These are phyloP conservation scores for Trichothecium sympodiale DNA, from an alignment of 2,329 filamentous ascomycete species.

Conservation along the genomic window DNA sequence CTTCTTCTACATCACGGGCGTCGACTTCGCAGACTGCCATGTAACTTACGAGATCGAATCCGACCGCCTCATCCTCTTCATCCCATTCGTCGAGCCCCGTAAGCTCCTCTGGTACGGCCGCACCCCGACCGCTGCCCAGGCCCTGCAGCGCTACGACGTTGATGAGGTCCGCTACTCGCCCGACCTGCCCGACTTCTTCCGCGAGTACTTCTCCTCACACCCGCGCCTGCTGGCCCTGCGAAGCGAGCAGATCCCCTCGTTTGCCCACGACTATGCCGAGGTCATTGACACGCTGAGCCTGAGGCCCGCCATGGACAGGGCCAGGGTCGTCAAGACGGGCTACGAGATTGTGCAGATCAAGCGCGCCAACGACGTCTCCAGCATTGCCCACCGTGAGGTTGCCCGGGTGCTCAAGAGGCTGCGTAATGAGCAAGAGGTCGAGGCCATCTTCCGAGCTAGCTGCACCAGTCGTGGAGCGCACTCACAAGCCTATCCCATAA, in stretches of 20 bases:
- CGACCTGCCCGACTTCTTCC: conserved; percentile 38
- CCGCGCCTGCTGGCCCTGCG: conserved; percentile 36
- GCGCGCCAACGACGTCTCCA: conserved; percentile 70
- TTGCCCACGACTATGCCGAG: conserved; percentile 5
- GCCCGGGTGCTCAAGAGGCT: conserved; percentile 52
- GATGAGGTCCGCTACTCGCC: conserved; percentile 55
- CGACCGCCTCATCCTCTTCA: conserved; percentile 61
- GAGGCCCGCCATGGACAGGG: conserved; percentile 63
- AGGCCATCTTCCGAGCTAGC: conserved; percentile 62
- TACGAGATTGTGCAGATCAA: conserved; percentile 78
- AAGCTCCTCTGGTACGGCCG: conserved; percentile 54
- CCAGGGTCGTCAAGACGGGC: conserved; percentile 72
- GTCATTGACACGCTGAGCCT: conserved; percentile 42
- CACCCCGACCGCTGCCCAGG: conserved; percentile 49
- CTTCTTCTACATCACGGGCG: conserved; percentile 49
- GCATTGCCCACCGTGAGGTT: conserved; percentile 64
- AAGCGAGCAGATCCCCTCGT: conserved; percentile 25
- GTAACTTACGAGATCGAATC: conserved; percentile 45
- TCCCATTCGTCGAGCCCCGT: conserved; percentile 55
- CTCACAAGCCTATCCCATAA: conserved; percentile 77
- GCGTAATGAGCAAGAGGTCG: conserved; percentile 70
- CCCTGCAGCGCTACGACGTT: conserved; percentile 52
- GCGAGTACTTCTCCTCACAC: conserved; percentile 23
- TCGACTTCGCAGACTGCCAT: conserved; percentile 40
- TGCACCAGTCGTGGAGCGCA: conserved; percentile 66